Conservation (phyloP, 192 early-diverging fungal species). For the Spinellus fusiger region DNA sequence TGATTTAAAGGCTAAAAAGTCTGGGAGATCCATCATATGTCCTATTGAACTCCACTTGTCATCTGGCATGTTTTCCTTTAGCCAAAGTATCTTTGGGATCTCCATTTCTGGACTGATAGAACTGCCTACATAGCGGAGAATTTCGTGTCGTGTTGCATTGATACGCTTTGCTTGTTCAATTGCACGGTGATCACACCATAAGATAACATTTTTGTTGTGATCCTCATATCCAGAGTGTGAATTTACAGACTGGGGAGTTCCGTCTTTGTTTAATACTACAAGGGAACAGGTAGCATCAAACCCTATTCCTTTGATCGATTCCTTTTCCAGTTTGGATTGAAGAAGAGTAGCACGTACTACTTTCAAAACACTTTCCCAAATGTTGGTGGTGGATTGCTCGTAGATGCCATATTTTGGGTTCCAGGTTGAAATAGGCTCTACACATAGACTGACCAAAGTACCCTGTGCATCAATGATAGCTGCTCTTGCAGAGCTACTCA, state of each 20-base stretch:
- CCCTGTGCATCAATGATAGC: slow-evolving; percentile 49
- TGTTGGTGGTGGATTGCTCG: slow-evolving; percentile 63
- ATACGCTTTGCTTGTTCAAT: slow-evolving; percentile 53
- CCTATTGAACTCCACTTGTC: slow-evolving; percentile 41
- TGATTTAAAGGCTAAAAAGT: slow-evolving; percentile 62
- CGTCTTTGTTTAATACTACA: slow-evolving; percentile 45
- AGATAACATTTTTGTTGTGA: slow-evolving; percentile 52
- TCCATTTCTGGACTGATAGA: slow-evolving; percentile 70
- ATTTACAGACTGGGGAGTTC: slow-evolving; percentile 45
- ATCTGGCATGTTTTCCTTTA: slow-evolving; percentile 48
- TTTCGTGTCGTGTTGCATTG: slow-evolving; percentile 45
- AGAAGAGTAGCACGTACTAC: slow-evolving; percentile 38
- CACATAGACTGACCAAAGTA: slow-evolving; percentile 38
- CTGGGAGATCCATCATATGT: slow-evolving; percentile 67
- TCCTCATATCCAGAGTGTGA: slow-evolving; percentile 36
- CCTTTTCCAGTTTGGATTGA: slow-evolving; percentile 18
- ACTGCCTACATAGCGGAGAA: slow-evolving; percentile 61
- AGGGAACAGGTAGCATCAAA: slow-evolving; percentile 78
- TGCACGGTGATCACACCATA: slow-evolving; percentile 75
- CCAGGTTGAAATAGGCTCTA: slow-evolving; percentile 39
- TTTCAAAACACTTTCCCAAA: slow-evolving; percentile 53
- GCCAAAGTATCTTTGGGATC: slow-evolving; percentile 70
- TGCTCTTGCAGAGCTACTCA: slow-evolving; percentile 37
- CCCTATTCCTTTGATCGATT: slow-evolving; percentile 55
- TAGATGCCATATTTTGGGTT: slow-evolving; percentile 47